These are phyloP conservation scores for Trichoderma sp. DNA, from an alignment of 2,329 filamentous ascomycete genomes.

Conservation along the genomic window DNA sequence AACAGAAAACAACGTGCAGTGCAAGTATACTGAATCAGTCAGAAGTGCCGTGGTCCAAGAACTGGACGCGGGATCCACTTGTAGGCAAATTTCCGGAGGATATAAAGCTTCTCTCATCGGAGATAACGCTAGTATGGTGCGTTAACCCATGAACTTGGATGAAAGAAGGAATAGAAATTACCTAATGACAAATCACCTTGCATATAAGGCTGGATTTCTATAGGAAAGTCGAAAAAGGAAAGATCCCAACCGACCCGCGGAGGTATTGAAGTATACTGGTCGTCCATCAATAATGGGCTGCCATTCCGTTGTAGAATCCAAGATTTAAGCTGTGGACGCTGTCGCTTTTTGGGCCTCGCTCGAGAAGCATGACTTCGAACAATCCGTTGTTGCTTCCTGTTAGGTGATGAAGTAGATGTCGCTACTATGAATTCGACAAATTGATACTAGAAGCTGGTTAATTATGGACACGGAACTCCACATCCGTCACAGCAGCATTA, in stretches of 20 bases:
- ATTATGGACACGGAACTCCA: neutral
- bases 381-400: neutral
- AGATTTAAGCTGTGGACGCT: neutral
- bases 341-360: neutral
- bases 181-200: constrained; percentile 29
- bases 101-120: constrained; percentile 29
- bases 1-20: neutral
- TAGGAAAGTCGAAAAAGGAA: constrained; percentile 33
- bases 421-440: neutral
- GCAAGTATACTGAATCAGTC: constrained; percentile 13
- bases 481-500: neutral
- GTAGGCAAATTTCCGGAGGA: constrained; percentile 32
- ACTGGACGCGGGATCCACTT: constrained; percentile 28
- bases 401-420: neutral
- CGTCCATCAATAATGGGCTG: neutral
- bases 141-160: neutral
- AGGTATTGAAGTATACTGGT: constrained; percentile 27
- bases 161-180: neutral
- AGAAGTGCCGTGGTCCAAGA: constrained; percentile 32
- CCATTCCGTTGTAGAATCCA: neutral
- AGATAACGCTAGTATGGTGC: neutral
- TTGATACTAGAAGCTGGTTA: neutral
- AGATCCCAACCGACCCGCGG: constrained; percentile 30
- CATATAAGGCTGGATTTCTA: constrained; percentile 33
- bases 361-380: neutral